Evolutionary conservation across 352 stramenopile genomes (phyloP), one percentile per base, ranked within the genome.

Genomic region (Pythium guiyangense): DNA sequence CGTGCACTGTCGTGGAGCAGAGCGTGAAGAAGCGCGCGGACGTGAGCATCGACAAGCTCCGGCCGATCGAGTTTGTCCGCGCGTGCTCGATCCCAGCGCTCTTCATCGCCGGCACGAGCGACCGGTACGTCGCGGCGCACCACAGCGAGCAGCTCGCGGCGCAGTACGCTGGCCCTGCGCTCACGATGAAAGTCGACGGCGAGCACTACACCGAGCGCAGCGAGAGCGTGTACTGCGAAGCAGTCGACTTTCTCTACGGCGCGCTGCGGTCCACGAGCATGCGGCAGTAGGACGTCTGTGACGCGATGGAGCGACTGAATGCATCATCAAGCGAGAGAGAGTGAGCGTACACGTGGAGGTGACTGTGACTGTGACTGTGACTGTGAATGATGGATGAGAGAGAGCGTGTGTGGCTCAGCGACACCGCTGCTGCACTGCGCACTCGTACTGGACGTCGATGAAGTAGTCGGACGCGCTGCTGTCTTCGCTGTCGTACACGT

Each of bases 11-110:
- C 18, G 72, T 96, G 55, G 67, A 86, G 56, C 79, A 88, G 57
- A 92, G 82, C 49, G 74, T 93, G 53, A 80, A 77, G 66, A 89
- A 91, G 55, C 77, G 81, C 48, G 77, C 83, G 1, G 83, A 85
- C 12, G 79, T 96, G 39, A 78, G 90, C 46, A 57, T 94, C 18
- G 72, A 86, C 2, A 48, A 79, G 25, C 67, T 96, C 26, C 69
- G 74, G 11, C 86, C 86, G 17, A 63, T 93, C 44, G 79, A 91
- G 29, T 88, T 88, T 55, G 86, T 88, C 8, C 50, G 65, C 14
- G 65, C 73, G n/a, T 94, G 84, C 61, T 75, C 72, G 20, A 74
- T 88, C 12, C 86, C 86, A 17, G 84, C 84, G 25, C 70, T 93
- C 17, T 85, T 94, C 44, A 63, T 96, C 12, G 60, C 74, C 14